A percentile compares a stretch with the other conserved stretches of the same genome.
phyloP scores from a whole-genome alignment of 2,329 filamentous ascomycete genomes.

The Cercospora sesami region DNA sequence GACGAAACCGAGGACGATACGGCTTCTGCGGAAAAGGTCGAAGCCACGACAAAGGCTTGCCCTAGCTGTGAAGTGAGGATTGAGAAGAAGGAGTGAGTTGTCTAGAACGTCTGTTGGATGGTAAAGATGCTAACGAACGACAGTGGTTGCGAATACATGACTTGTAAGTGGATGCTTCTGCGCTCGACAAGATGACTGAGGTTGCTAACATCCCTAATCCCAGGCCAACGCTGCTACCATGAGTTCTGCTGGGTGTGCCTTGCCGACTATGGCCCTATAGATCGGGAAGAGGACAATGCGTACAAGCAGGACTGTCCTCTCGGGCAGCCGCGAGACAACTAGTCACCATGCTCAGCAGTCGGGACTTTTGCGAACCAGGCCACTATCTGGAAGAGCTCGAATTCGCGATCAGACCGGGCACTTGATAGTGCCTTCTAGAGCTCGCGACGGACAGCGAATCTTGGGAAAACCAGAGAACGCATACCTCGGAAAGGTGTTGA shows the following conservation, averaged over 20 bases:
- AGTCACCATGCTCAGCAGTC: too few species aligned
- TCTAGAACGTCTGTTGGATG: too few species aligned
- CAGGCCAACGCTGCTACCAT: conserved; percentile 13
- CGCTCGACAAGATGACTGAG: background rate
- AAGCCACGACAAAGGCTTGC: conserved; percentile 26
- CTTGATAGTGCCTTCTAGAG: background rate
- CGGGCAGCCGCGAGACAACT: too few species aligned
- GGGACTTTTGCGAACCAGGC: too few species aligned
- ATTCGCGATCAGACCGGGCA: background rate
- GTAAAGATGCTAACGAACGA: background rate
- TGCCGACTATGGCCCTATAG: background rate
- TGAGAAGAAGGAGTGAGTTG: conserved; percentile 22
- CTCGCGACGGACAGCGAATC: background rate
- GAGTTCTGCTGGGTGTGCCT: conserved; percentile 25
- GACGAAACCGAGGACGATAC: too few species aligned
- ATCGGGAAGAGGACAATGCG: background rate
- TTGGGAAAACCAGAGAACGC: background rate
- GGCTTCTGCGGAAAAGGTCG: too few species aligned
- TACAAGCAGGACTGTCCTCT: background rate
- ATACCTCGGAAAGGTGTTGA: background rate
- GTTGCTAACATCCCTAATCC: background rate
- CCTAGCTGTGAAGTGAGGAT: conserved; percentile 22
- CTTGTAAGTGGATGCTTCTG: conserved; percentile 19
- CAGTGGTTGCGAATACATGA: conserved; percentile 31
- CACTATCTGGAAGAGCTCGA: too few species aligned